Percentiles rank a stretch among this genome's conserved stretches.
Conservation (phyloP, 345 rosid species). For the Salix arbutifolia region DNA sequence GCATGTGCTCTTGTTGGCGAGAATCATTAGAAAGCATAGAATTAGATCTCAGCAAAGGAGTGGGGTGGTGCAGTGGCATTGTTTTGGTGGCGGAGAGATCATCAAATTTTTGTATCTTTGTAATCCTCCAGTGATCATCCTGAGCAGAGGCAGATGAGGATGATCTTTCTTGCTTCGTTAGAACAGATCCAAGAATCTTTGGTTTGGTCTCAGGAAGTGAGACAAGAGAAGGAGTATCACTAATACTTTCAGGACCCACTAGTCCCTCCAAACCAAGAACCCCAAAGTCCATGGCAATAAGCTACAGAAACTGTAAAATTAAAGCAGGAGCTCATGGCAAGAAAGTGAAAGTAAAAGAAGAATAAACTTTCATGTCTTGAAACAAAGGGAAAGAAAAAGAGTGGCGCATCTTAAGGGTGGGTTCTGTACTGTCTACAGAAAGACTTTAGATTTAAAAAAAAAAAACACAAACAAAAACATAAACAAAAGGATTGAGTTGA, state of each 20-base stretch:
- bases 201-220: conserved; percentile 16
- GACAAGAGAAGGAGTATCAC: conserved; percentile 31
- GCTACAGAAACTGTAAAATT: conserved; percentile 27
- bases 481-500: neutral
- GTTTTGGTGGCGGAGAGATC: conserved; percentile 33
- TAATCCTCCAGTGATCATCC: conserved; percentile 29
- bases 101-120: conserved; percentile 37
- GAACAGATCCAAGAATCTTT: conserved; percentile 37
- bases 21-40: conserved; percentile 26
- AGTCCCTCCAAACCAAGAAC: conserved; percentile 44
- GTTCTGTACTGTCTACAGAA: conserved; percentile 1
- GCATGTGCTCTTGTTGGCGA: conserved; percentile 45
- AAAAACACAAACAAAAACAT: neutral
- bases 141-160: conserved; percentile 39
- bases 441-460: neutral
- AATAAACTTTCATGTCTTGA: conserved; percentile 12
- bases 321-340: conserved; percentile 34
- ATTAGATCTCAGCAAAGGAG: conserved; percentile 51
- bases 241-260: conserved; percentile 29
- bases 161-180: conserved; percentile 28
- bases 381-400: conserved; percentile 17
- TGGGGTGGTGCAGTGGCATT: conserved; percentile 43
- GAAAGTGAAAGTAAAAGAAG: conserved; percentile 20
- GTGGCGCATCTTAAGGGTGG: conserved; percentile 24
- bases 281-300: conserved; percentile 43